phyloP scores from a whole-genome alignment of 768 basidiomycete species.

The Pholiota microspora region DNA sequence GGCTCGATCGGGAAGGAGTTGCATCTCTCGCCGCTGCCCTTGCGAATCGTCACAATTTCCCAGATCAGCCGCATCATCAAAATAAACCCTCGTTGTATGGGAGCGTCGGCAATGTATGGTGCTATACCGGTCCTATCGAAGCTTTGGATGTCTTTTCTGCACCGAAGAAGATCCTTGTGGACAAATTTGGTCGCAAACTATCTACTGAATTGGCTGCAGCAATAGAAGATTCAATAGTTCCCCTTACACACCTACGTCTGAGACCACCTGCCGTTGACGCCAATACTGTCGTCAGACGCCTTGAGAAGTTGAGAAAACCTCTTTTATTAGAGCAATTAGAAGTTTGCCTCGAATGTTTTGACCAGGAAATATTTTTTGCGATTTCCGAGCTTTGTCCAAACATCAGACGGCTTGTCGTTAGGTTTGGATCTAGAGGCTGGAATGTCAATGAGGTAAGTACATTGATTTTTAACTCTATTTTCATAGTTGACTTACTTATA shows the following conservation, averaged over 20 bases:
- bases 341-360: slow-evolving; percentile 26
- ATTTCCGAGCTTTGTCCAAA: slow-evolving; percentile 22
- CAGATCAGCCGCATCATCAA: background rate
- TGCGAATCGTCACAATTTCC: no score
- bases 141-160: slow-evolving; percentile 16
- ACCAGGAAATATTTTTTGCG: slow-evolving; percentile 30
- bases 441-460: slow-evolving; percentile 23
- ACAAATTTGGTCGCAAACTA: background rate
- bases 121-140: slow-evolving; percentile 25
- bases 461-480: background rate
- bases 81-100: background rate
- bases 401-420: slow-evolving; percentile 18
- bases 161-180: background rate
- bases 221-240: slow-evolving; percentile 12
- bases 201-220: background rate
- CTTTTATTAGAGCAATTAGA: slow-evolving; percentile 24
- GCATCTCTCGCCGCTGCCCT: background rate
- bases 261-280: slow-evolving; percentile 10
- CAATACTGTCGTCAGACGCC: slow-evolving; percentile 16
- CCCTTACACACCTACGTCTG: background rate
- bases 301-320: slow-evolving; percentile 18
- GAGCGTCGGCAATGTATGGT: slow-evolving; percentile 17
- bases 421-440: slow-evolving; percentile 19
- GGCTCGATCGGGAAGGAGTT: background rate
- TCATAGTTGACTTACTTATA: background rate